Base-by-base conservation (phyloP, 257 asterid genomes). In the Nicotiana tomentosiformis region DNA sequence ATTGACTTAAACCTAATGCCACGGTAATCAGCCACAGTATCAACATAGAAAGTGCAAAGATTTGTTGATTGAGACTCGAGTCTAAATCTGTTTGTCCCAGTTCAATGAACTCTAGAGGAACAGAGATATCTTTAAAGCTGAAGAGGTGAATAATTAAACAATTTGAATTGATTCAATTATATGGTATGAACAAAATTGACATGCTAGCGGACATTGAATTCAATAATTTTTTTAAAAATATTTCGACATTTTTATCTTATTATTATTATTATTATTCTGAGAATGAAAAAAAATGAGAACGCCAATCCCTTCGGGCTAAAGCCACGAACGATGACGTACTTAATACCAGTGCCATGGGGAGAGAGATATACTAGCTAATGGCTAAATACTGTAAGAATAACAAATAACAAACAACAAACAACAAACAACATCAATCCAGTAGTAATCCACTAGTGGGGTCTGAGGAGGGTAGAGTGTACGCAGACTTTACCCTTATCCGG, bases 11-110 rank as follows among this genome's bases (percentile, higher is more conserved):
- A 64, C n/a, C 33, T 60, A 23, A 60, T 35, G 55, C 55, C 20
- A 72, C 78, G 78, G 20, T 72, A 43, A 51, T 58, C 7, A 37
- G 17, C 82, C 70, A 78, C 58, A 14, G 37, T 37, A 77, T 58
- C 82, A 79, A 79, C 57, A 79, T 79, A 57, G 39, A 79, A 79
- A 61, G 20, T 61, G 61, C 33, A 79, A 57, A 26, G 57, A 61
- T 79, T n/a, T 58, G 70, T 58, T 60, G 70, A 64, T 79, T 78
- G 37, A 37, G 68, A 78, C 70, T 60, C 26, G 80, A 74, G 80
- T 74, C 61, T 49, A 49, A 49, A 74, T 74, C 62, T 74, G 23
- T 23, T 20, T 74, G 2, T 64, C 29, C 14, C n/a, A 11, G 69
- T 64, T 26, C 9, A 64, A 11, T 64, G 18, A 64, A 58, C 65